Percentiles rank a stretch among this genome's conserved stretches.
Evolutionary conservation across 148 eudicot species (phyloP).

Genomic region (Rhododendron griersonianum): DNA sequence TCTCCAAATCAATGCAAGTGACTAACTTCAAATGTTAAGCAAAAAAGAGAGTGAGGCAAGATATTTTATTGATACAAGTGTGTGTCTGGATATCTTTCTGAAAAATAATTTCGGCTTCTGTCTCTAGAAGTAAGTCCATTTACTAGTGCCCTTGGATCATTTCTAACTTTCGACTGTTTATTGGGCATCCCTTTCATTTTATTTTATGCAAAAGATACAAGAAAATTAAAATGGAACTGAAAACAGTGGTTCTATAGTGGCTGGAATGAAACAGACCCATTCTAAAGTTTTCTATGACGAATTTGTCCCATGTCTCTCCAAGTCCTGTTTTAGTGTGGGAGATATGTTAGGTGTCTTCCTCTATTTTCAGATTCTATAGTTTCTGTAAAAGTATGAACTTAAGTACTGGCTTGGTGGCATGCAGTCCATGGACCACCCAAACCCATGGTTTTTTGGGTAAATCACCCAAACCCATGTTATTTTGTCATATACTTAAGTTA

Average conservation of each 20-base stretch:
- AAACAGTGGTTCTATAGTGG: not conserved
- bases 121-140: not conserved
- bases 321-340: not conserved
- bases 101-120: not conserved
- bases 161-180: not conserved
- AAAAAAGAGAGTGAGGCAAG: not conserved
- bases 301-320: not conserved
- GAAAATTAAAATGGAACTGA: not conserved
- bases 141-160: not conserved
- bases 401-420: not conserved
- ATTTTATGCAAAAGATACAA: not conserved
- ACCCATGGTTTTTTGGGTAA: not conserved
- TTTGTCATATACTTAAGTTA: not conserved
- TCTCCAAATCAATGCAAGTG: not conserved
- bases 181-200: not conserved
- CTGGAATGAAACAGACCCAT: not conserved
- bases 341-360: not conserved
- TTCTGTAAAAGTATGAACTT: not conserved
- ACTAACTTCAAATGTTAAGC: not conserved
- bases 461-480: not conserved
- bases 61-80: not conserved
- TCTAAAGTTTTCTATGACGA: not conserved
- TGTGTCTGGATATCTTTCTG: not conserved
- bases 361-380: not conserved
- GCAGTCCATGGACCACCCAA: not conserved